These are phyloP conservation scores for Parascedosporium putredinis DNA, from an alignment of 2,329 filamentous ascomycete genomes.

Conservation along the genomic window DNA sequence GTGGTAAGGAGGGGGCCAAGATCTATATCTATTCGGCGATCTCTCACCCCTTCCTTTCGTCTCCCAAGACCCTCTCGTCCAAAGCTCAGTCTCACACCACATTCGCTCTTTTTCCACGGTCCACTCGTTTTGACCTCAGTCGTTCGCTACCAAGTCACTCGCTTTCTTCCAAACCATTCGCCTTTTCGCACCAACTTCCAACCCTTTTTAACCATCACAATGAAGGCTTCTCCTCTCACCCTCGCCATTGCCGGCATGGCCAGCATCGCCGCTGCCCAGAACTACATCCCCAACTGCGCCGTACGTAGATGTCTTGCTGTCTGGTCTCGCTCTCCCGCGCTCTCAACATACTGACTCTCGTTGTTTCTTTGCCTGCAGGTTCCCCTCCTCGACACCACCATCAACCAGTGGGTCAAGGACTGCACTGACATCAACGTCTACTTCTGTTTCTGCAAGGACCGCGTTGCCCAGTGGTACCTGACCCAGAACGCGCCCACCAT, in stretches of 20 bases:
- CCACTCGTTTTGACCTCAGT: not conserved
- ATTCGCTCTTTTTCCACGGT: not conserved
- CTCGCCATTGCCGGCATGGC: not conserved
- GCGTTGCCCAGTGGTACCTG: not conserved
- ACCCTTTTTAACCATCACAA: too few species aligned
- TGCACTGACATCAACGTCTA: not conserved
- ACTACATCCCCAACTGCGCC: not conserved
- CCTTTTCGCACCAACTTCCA: too few species aligned
- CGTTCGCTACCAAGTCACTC: not conserved
- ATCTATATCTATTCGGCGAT: too few species aligned
- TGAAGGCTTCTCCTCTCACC: not conserved
- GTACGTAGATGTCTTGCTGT: not conserved
- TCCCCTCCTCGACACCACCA: not conserved
- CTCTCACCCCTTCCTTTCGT: too few species aligned
- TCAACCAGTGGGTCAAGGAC: not conserved
- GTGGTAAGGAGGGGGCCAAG: too few species aligned
- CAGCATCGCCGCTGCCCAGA: not conserved
- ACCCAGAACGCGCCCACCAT: not conserved
- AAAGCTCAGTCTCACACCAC: too few species aligned
- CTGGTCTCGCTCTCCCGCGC: too few species aligned
- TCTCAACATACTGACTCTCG: not conserved
- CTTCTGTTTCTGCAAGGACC: not conserved
- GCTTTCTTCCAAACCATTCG: not conserved
- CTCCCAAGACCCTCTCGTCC: too few species aligned
- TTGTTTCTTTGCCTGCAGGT: not conserved